Evolutionary conservation across 805 yeast genomes (phyloP).

Genomic region (Ogataea zsoltii): DNA sequence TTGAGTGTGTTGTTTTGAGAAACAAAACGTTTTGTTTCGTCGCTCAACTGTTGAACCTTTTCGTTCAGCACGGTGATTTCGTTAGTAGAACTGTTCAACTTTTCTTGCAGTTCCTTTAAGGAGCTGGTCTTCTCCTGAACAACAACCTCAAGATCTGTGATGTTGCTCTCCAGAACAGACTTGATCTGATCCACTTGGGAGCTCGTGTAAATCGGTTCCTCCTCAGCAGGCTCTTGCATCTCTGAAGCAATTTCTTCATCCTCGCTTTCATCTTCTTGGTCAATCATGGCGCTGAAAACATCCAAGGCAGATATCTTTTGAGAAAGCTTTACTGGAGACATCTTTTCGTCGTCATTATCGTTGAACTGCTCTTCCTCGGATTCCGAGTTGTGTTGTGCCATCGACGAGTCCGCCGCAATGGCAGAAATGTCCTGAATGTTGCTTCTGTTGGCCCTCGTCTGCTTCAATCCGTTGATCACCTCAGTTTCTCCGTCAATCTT

Average conservation of each 20-base stretch:
- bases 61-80: slow-evolving; percentile 7
- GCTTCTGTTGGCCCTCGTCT: slow-evolving; percentile 8
- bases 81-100: slow-evolving; percentile 4
- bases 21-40: slow-evolving; percentile 15
- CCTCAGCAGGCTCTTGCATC: slow-evolving; percentile 18
- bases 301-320: slow-evolving; percentile 21
- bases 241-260: slow-evolving; percentile 8
- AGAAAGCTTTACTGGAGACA: slow-evolving; percentile 29
- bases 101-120: slow-evolving; percentile 10
- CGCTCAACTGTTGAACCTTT: slow-evolving; percentile 7
- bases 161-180: slow-evolving; percentile 13
- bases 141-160: slow-evolving; percentile 11
- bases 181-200: slow-evolving; percentile 26
- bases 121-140: slow-evolving; percentile 13
- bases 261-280: slow-evolving; percentile 22
- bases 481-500: slow-evolving; percentile 30
- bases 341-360: slow-evolving; percentile 21
- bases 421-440: slow-evolving; percentile 24
- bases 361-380: slow-evolving; percentile 9
- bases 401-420: slow-evolving; percentile 23
- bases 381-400: slow-evolving; percentile 13
- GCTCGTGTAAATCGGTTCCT: slow-evolving; percentile 17
- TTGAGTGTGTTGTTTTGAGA: slow-evolving; percentile 19
- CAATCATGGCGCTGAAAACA: slow-evolving; percentile 23
- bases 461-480: slow-evolving; percentile 23